Evolutionary conservation across 192 early-diverging fungal genomes (phyloP).

Genomic region (Umbelopsis vinacea): DNA sequence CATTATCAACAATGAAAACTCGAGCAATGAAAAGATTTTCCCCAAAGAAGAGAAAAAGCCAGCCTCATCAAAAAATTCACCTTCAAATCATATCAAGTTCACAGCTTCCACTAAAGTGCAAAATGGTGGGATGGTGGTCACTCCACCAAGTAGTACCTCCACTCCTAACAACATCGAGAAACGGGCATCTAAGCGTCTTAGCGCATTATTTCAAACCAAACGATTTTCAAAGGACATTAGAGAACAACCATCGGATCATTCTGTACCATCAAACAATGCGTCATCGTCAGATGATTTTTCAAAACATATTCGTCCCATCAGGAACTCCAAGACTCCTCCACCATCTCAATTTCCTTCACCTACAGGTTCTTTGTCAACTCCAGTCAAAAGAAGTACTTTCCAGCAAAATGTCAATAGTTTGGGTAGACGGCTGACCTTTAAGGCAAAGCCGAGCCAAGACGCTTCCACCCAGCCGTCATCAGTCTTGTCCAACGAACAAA

Average conservation of each 20-base stretch:
- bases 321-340: not conserved
- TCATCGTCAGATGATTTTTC: not conserved
- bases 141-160: not conserved
- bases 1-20: not conserved
- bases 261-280: not conserved
- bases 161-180: not conserved
- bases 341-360: not conserved
- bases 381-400: not conserved
- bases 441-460: not conserved
- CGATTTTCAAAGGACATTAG: not conserved
- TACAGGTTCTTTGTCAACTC: not conserved
- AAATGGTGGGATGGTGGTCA: not conserved
- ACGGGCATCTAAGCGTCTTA: not conserved
- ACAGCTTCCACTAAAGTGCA: not conserved
- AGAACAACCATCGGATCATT: not conserved
- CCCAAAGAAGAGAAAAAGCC: not conserved
- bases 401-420: constrained; percentile 5
- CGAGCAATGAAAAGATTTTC: not conserved
- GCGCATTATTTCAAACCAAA: not conserved
- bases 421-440: constrained; percentile 9
- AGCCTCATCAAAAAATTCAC: not conserved
- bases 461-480: not conserved
- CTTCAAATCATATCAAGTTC: not conserved
- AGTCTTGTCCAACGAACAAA: not conserved
- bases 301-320: not conserved